phyloP scores from a whole-genome alignment of 768 basidiomycete species.

The Pleurotus platypus region DNA sequence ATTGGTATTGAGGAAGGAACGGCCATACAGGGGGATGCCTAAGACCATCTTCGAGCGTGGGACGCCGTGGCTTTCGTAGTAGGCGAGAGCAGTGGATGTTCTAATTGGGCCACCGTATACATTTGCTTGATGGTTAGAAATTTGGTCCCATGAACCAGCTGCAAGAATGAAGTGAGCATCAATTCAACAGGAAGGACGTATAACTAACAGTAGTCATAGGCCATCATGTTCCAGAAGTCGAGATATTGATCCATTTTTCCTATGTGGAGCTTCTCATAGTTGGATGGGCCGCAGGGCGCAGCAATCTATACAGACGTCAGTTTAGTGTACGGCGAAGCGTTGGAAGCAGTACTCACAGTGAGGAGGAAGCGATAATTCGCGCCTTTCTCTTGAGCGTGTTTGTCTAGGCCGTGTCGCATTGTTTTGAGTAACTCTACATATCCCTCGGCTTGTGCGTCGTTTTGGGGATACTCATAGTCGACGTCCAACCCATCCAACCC shows the following conservation, averaged over 20 bases:
- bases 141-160: constrained; percentile 76
- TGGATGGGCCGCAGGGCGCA: constrained; percentile 86
- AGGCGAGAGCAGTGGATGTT: constrained; percentile 60
- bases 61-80: constrained; percentile 72
- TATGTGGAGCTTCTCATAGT: constrained; percentile 78
- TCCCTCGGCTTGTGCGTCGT: constrained; percentile 72
- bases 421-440: constrained; percentile 82
- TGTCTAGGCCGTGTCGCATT: constrained; percentile 71
- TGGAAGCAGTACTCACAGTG: constrained; percentile 47
- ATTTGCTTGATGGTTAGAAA: constrained; percentile 84
- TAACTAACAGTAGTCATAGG: constrained; percentile 73
- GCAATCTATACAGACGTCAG: constrained; percentile 56
- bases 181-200: not conserved
- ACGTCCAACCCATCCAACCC: constrained; percentile 91
- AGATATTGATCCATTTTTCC: constrained; percentile 84
- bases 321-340: not conserved
- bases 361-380: constrained; percentile 64
- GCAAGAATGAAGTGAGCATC: constrained; percentile 1
- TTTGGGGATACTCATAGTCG: constrained; percentile 91
- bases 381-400: constrained; percentile 57
- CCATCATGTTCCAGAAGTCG: constrained; percentile 98
- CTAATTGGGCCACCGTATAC: constrained; percentile 67
- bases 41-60: constrained; percentile 77
- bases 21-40: constrained; percentile 91
- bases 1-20: constrained; percentile 81